phyloP scores from a whole-genome alignment of 179 eudicot genomes.

The Actinidia polygama region DNA sequence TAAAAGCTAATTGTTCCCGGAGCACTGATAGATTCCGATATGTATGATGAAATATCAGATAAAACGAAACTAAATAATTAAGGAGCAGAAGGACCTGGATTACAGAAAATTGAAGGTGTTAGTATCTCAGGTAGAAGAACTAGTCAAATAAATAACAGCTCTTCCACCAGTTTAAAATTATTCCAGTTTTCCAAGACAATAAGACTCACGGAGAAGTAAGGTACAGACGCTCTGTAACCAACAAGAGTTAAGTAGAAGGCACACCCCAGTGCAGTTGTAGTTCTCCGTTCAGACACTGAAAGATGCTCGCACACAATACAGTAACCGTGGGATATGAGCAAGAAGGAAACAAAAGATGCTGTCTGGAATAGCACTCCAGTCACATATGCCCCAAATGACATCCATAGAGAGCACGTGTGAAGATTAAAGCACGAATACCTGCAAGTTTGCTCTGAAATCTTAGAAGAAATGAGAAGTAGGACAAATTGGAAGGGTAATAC shows the following conservation, averaged over 20 bases:
- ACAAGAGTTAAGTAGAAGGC: constrained; percentile 88
- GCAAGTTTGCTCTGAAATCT: constrained; percentile 22
- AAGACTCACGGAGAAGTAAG: constrained; percentile 84
- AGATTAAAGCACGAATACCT: constrained; percentile 91
- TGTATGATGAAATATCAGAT: constrained; percentile 78
- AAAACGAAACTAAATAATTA: constrained; percentile 75
- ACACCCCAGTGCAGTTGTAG: constrained; percentile 74
- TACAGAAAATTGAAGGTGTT: constrained; percentile 18
- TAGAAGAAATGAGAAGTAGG: background rate
- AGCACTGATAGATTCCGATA: constrained; percentile 72
- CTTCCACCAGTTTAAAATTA: background rate
- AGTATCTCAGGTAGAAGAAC: constrained; percentile 9
- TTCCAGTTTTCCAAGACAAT: background rate
- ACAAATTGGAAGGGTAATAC: background rate
- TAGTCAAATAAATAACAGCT: background rate
- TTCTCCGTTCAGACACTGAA: constrained; percentile 69
- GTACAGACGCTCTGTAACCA: constrained; percentile 90
- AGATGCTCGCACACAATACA: constrained; percentile 92
- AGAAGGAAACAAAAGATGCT: constrained; percentile 80
- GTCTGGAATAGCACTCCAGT: constrained; percentile 91
- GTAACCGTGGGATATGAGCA: constrained; percentile 90
- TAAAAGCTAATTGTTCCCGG: constrained; percentile 71
- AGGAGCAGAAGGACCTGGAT: constrained; percentile 77
- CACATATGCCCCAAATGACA: constrained; percentile 94
- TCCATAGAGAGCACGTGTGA: constrained; percentile 87